Base-by-base conservation (phyloP, 2,329 filamentous ascomycete species). In the Colletotrichum falcatum region DNA sequence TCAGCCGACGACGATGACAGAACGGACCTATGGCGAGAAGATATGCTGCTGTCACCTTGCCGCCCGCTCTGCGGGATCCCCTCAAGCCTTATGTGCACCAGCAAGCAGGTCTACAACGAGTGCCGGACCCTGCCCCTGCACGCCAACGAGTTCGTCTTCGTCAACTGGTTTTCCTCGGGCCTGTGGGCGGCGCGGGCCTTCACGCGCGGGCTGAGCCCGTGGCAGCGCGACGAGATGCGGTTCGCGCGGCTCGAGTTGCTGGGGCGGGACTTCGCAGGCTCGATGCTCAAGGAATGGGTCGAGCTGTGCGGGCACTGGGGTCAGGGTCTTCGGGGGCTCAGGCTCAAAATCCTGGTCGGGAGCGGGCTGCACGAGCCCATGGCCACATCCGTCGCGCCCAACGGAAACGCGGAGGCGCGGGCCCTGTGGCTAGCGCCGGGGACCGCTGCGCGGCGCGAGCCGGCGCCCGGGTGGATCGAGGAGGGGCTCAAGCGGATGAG, bases 111-210 rank as follows among this genome's bases (percentile, higher is more conserved):
- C 26, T 86, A 85, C 75, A 39, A 74, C 61, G 85, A 87, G 72
- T 77, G 79, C 4, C 79, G 82, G 4, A 23, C 66, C 0, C 33
- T 85, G 2, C 82, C 85, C 2, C 85, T 84, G 72, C 72, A 75
- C 9, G 68, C 75, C 28, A 85, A 84, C 75, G 83, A 85, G 61
- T 86, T 86, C 67, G 79, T 80, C 30, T 87, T 85, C 70, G 77
- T 81, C 46, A 83, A 82, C 53, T 83, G 82, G 81, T 84, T 84
- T 75, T 78, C 81, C 16, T 83, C 82, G 18, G 85, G 84, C 0
- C 74, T 85, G 4, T 80, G 80, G 73, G 79, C 83, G 0, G 84
- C 83, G 0, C 74, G 79, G 11, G 76, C 77, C 0, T 82, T 85
- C 64, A 77, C 79, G 1, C 72, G 76, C 18, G 74, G 74, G 2